These are phyloP conservation scores for Knufia fluminis DNA, from an alignment of 2,329 filamentous ascomycete species.

Conservation along the genomic window DNA sequence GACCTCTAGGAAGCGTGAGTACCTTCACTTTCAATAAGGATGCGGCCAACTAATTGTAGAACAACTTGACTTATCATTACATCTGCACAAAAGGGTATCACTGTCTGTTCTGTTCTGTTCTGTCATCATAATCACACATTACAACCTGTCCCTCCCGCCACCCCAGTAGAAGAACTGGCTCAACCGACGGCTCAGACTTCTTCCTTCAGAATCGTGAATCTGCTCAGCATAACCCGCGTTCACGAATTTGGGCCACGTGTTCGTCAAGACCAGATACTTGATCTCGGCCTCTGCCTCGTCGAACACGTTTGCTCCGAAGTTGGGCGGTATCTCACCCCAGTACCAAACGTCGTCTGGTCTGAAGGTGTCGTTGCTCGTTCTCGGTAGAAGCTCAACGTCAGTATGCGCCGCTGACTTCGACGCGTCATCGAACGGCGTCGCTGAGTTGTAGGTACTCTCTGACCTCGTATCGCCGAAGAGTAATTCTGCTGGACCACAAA, in stretches of 20 bases:
- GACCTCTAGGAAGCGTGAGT: too few relatives aligned
- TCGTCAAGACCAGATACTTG: conserved; percentile 54
- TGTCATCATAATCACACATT: neutral
- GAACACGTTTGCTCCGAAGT: conserved; percentile 44
- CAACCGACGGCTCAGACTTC: neutral
- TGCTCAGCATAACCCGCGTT: conserved; percentile 8
- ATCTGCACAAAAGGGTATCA: neutral
- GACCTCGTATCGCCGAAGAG: conserved; percentile 33
- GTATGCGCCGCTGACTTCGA: neutral
- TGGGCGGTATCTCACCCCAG: conserved; percentile 1
- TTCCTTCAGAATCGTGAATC: neutral
- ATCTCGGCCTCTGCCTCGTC: conserved; percentile 46
- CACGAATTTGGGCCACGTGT: conserved; percentile 56
- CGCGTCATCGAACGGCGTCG: conserved; percentile 18
- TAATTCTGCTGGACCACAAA: conserved; percentile 1
- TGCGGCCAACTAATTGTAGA: too few relatives aligned
- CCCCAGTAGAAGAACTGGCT: neutral
- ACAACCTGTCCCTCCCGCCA: neutral
- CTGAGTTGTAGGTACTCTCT: conserved; percentile 22
- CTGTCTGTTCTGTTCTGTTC: neutral
- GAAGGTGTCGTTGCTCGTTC: neutral
- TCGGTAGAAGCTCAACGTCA: neutral
- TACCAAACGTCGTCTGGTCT: neutral
- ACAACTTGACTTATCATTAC: neutral
- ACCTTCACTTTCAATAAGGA: too few relatives aligned